A percentile compares a stretch with the other conserved stretches of the same genome.
These are phyloP conservation scores for Ceratocystis lukuohia DNA, from an alignment of 2,329 filamentous ascomycete genomes.

Conservation along the genomic window DNA sequence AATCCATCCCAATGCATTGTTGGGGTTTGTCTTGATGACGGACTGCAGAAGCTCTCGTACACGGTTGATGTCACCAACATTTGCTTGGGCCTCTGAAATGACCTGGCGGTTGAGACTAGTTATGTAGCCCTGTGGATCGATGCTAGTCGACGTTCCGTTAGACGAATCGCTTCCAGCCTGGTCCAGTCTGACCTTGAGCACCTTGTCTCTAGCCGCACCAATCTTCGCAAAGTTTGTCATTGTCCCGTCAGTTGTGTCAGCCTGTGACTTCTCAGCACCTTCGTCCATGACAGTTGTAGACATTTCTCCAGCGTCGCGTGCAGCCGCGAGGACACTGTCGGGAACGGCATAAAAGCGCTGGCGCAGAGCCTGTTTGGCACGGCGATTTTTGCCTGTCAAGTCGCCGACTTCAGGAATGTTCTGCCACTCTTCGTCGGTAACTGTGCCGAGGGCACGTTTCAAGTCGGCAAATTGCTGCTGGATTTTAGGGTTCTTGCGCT, in stretches of 20 bases:
- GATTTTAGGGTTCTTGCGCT: conserved; percentile 95
- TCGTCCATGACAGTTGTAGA: conserved; percentile 83
- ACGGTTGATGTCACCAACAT: conserved; percentile 89
- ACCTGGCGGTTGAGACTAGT: conserved; percentile 79
- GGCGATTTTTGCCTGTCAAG: conserved; percentile 83
- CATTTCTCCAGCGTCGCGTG: conserved; percentile 65
- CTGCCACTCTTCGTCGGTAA: conserved; percentile 94
- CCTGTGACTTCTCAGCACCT: conserved; percentile 25
- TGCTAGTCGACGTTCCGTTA: conserved; percentile 71
- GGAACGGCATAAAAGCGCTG: conserved; percentile 92
- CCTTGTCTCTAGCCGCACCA: conserved; percentile 88
- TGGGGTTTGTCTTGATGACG: conserved; percentile 92
- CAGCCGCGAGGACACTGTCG: conserved; percentile 84
- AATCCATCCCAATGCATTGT: conserved; percentile 90
- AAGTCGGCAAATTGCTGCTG: conserved; percentile 94
- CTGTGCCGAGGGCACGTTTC: conserved; percentile 74
- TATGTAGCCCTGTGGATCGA: conserved; percentile 91
- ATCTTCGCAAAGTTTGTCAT: conserved; percentile 99
- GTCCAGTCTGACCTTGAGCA: conserved; percentile 84
- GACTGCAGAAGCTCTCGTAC: conserved; percentile 87
- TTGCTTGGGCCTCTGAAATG: conserved; percentile 62
- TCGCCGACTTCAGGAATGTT: conserved; percentile 92
- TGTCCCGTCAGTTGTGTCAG: conserved; percentile 57
- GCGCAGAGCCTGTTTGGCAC: conserved; percentile 67
- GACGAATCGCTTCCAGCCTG: conserved; percentile 53